Evolutionary conservation across 2,329 filamentous ascomycete species (phyloP), one percentile per base, ranked within the genome.

Genomic region (Diaporthe citriasiana): DNA sequence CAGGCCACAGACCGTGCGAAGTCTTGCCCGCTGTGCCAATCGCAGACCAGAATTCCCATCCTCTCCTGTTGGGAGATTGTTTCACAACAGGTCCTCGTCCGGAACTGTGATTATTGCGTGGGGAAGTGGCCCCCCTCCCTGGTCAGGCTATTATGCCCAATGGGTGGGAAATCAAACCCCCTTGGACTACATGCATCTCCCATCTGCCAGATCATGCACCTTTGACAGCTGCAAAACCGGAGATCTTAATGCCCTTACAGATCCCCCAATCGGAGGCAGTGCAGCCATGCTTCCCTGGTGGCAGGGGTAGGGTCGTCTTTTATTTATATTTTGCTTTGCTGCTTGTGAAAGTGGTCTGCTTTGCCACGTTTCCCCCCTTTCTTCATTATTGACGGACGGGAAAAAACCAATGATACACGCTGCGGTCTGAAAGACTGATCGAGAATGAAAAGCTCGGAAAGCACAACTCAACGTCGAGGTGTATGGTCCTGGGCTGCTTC

Each of bases 181-280:
- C 42, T 60, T 60, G 69, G 30, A 71, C 47, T 51, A 63, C 13
- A 60, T 63, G 53, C 40, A 40, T 63, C 69, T 60, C n/a, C 33
- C 69, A 60, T 51, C 55, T 71, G 69, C 56, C 35, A 71, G 69
- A 63, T 71, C 69, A 59, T 71, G 69, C 69, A 53, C 69, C 57
- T 71, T 60, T 71, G 69, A 71, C 69, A 71, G 69, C 69, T 71
- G 69, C 56, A 71, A 71, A 71, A 33, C 47, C 45, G 56, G 56
- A 71, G 69, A 71, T 71, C 69, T 60, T 30, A 30, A 50, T 35
- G 42, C 60, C 30, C 30, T 51, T 38, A 53, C 33, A 66, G 60
- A 66, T 66, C 60, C 60, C 60, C 60, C 60, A 66, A 66, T 66
- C 60, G 60, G 60, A 66, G 42, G 60, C 60, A 27, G 30, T 38